Evolutionary conservation across 2,329 filamentous ascomycete species (phyloP).

Genomic region (Amauroascus verrucosus): DNA sequence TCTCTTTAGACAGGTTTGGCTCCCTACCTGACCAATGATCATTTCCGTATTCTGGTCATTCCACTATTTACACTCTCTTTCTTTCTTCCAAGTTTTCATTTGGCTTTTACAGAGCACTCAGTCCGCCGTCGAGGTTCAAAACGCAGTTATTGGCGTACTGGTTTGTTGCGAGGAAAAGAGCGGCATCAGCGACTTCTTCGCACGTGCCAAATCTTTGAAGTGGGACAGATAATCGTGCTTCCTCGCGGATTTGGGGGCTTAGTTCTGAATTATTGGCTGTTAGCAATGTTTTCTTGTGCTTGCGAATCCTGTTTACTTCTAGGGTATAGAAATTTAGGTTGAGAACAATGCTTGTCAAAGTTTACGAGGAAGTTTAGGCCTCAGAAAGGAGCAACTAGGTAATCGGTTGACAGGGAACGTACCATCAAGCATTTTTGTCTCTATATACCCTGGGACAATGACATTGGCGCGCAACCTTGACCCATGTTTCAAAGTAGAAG

Average conservation of each 20-base stretch:
- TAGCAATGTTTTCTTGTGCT: not conserved
- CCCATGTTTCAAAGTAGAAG: constrained; percentile 47
- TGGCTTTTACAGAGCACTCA: constrained; percentile 51
- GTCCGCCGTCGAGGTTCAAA: constrained; percentile 73
- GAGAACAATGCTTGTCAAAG: too few species aligned
- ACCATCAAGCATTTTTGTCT: constrained; percentile 71
- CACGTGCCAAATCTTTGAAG: constrained; percentile 54
- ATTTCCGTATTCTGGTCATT: not conserved
- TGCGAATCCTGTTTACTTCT: not conserved
- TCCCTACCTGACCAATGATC: too few species aligned
- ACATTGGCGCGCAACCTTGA: constrained; percentile 69
- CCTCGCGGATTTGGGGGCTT: constrained; percentile 25
- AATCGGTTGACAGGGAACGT: constrained; percentile 20
- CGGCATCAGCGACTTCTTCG: constrained; percentile 71
- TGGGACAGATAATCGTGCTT: constrained; percentile 47
- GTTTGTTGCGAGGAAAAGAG: constrained; percentile 65
- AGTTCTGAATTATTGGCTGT: constrained; percentile 31
- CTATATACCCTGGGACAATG: constrained; percentile 71
- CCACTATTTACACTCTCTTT: not conserved
- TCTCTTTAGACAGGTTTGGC: not conserved
- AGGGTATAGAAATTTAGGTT: not conserved
- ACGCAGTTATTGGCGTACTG: constrained; percentile 79
- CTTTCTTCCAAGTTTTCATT: not conserved
- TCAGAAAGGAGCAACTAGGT: too few species aligned
- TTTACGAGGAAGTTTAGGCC: too few species aligned